Conservation (phyloP, 2,329 filamentous ascomycete species). For the Calycina herbarum region DNA sequence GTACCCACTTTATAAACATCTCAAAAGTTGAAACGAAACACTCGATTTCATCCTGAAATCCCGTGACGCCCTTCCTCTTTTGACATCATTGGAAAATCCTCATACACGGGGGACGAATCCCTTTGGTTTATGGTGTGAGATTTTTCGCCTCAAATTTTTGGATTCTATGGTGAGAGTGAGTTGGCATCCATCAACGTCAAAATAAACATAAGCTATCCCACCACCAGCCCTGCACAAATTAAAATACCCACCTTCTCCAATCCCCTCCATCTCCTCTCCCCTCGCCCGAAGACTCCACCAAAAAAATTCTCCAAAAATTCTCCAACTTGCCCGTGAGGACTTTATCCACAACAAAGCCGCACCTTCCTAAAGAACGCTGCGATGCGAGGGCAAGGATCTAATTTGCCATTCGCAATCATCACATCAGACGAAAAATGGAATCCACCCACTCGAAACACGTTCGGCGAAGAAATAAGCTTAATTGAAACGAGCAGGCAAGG, state of each 20-base stretch:
- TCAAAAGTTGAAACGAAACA: not conserved
- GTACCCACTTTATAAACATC: not conserved
- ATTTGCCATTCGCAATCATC: not conserved
- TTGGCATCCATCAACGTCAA: not conserved
- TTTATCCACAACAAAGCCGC: not conserved
- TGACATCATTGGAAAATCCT: not conserved
- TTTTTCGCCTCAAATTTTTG: not conserved
- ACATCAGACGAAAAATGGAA: not conserved
- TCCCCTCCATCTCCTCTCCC: not conserved
- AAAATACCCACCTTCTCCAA: not conserved
- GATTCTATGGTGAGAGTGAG: not conserved
- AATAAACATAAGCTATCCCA: not conserved
- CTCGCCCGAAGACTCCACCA: not conserved
- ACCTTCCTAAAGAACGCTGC: not conserved
- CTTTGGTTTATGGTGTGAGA: not conserved
- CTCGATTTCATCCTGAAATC: not conserved
- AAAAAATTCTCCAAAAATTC: not conserved
- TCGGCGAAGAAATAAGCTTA: conserved; percentile 4
- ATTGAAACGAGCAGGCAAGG: not conserved
- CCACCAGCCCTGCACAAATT: not conserved
- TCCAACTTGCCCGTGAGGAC: not conserved
- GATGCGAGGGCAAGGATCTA: not conserved
- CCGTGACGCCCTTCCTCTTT: not conserved
- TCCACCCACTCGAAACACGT: not conserved
- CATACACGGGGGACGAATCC: not conserved